Base-by-base conservation (phyloP, 148 eudicot genomes). In the Polygonum maritimum region DNA sequence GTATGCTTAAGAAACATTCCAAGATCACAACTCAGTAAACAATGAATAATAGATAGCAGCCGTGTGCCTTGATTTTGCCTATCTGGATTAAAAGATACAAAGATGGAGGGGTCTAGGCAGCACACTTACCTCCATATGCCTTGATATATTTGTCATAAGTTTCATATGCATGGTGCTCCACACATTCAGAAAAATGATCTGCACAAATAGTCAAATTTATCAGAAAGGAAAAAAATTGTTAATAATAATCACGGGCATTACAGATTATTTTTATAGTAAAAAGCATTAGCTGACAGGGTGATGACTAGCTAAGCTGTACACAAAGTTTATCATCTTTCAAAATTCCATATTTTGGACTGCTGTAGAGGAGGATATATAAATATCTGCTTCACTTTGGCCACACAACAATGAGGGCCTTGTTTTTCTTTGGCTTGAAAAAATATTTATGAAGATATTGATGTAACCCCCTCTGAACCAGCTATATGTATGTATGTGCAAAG, bases 121-220 rank as follows among this genome's bases (percentile, higher is more conserved):
- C 51, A 55, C 52, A n/a, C 75, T 83, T 85, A 90, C 97, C 97
- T 92, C 91, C 92, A 75, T 83, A 78, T 18, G 82, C 80, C 87
- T 96, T 96, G 81, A 96, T 85, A 75, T 90, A 92, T 80, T 96
- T 91, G 89, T 96, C 98, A 76, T 92, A 96, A 62, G 99, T 96
- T 85, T 88, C 94, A 82, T 74, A 96, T 36, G 99, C 99, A 81
- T 96, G 99, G 80, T 33, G 72, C 85, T 96, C 99, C 35, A 96
- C 99, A 67, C 94, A 89, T 85, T 96, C 98, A 70, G 99, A 96
- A 79, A 96, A 92, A 88, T 96, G 98, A 91, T 96, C 99, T 96
- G 97, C 84, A 85, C 74, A 80, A 76, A 40, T 26, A 48, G 54
- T 35, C 19, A 16, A 4, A 67, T 67, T 67, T 21, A 65, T 44